These are phyloP conservation scores for Amanita muscaria DNA, from an alignment of 768 basidiomycete species.

Conservation along the genomic window DNA sequence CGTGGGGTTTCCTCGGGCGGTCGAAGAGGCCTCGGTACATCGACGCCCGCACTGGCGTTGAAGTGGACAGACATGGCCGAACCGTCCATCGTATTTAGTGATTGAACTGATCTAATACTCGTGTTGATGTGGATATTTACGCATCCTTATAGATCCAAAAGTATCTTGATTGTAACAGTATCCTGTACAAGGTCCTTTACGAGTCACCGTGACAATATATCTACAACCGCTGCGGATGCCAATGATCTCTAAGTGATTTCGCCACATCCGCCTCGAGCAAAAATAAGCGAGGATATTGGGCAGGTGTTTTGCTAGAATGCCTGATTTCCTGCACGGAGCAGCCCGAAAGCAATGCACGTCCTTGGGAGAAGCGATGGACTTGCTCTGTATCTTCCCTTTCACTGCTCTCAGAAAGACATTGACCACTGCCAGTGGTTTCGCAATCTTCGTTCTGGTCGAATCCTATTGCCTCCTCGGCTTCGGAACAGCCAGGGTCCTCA, in stretches of 20 bases:
- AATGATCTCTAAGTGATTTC: constrained; percentile 46
- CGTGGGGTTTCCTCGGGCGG: constrained; percentile 50
- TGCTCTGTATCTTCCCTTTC: constrained; percentile 8
- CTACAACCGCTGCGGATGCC: constrained; percentile 53
- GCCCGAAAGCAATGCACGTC: constrained; percentile 42
- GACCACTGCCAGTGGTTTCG: neutral
- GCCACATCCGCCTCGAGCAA: constrained; percentile 58
- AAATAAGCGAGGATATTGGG: constrained; percentile 20
- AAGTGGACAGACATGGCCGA: constrained; percentile 49
- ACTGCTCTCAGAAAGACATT: neutral
- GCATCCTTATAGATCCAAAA: neutral
- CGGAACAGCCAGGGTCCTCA: neutral
- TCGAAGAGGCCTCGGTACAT: constrained; percentile 39
- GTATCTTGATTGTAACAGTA: neutral
- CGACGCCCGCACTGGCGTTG: constrained; percentile 39
- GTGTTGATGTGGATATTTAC: neutral
- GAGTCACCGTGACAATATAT: neutral
- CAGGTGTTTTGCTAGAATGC: constrained; percentile 2
- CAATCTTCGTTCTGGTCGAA: neutral
- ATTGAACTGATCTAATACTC: too few species aligned
- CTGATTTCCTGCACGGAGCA: constrained; percentile 14
- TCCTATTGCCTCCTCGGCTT: neutral
- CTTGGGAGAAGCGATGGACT: constrained; percentile 36
- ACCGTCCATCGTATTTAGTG: constrained; percentile 40
- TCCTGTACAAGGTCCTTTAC: neutral